Base-by-base conservation (phyloP, 164 flowering plant species). In the Amborella trichopoda region DNA sequence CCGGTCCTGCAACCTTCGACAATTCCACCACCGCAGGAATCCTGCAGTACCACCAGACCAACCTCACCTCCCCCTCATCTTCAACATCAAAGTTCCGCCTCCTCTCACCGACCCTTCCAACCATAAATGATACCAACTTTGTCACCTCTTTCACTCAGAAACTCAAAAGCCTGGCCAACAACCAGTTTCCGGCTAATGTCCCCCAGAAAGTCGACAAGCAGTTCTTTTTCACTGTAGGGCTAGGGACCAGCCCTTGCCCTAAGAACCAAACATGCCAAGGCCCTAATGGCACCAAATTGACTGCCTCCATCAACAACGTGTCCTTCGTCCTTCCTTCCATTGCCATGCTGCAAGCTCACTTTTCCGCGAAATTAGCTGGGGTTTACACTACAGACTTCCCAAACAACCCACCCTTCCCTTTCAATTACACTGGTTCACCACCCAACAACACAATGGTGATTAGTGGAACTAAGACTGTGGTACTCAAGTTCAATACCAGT, bases 331-430 rank as follows among this genome's bases (percentile, higher is more conserved):
- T 49, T 3, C 83, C 83, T 0, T 48, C 63, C 14, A 55, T 61
- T 0, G 65, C 80, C 4, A 30, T 74, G 19, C 74, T 77, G 8
- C 71, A 72, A 46, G 61, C 78, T 1, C 52, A 74, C 39, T 77
- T 53, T 51, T 64, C 50, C 19, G 58, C 62, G 3, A 54, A 64
- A 17, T 49, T 67, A 1, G 69, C 70, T 2, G 83, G 80, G 0
- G 74, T 77, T 3, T 77, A 62, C 66, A 66, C 78, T 18, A 62
- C 76, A 0, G 76, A 77, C 52, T 77, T 77, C 36, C 83, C 76
- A 0, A 43, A 23, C 2, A 52, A 54, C 12, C 76, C 80, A 0
- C 58, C 28, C 0, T 9, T 44, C n/a, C 53, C 51, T 2, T 74
- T 69, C 26, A 68, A 77, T 24, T 74, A 72, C 60, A 74, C 80